Evolutionary conservation across 441 rosid species (phyloP).

Genomic region (Breynia disticha): DNA sequence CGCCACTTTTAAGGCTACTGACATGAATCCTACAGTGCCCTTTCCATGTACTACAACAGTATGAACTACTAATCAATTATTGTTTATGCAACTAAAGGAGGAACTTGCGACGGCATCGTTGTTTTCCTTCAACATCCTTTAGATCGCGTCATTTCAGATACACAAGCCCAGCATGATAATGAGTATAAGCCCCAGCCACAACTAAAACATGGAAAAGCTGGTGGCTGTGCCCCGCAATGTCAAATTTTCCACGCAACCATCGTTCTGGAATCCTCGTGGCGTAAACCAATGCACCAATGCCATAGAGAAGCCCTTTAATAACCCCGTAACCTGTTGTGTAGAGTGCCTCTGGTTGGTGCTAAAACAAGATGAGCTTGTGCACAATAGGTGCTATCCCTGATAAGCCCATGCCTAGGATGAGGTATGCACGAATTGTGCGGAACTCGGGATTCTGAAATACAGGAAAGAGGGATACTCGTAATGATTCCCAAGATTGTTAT

Average conservation of each 20-base stretch:
- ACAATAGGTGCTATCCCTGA: constrained; percentile 65
- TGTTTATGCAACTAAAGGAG: too few relatives aligned
- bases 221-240: constrained; percentile 89
- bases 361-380: constrained; percentile 71
- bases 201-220: constrained; percentile 74
- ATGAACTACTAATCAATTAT: too few relatives aligned
- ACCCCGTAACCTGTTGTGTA: constrained; percentile 74
- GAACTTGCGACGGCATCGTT: too few relatives aligned
- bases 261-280: constrained; percentile 84
- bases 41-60: too few relatives aligned
- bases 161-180: constrained; percentile 56
- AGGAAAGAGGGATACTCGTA: constrained; percentile 65
- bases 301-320: constrained; percentile 67
- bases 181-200: constrained; percentile 67
- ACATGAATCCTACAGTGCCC: too few relatives aligned
- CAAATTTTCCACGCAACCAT: constrained; percentile 90
- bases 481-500: constrained; percentile 65
- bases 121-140: constrained; percentile 38
- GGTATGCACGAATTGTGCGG: constrained; percentile 55
- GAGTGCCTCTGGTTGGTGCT: constrained; percentile 80
- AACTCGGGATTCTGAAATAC: constrained; percentile 70
- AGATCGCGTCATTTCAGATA: constrained; percentile 69
- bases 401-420: constrained; percentile 76
- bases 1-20: too few relatives aligned
- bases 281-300: constrained; percentile 68